Base-by-base conservation (phyloP, 371 early-diverging fungal species). In the Rhizomucor pusillus region DNA sequence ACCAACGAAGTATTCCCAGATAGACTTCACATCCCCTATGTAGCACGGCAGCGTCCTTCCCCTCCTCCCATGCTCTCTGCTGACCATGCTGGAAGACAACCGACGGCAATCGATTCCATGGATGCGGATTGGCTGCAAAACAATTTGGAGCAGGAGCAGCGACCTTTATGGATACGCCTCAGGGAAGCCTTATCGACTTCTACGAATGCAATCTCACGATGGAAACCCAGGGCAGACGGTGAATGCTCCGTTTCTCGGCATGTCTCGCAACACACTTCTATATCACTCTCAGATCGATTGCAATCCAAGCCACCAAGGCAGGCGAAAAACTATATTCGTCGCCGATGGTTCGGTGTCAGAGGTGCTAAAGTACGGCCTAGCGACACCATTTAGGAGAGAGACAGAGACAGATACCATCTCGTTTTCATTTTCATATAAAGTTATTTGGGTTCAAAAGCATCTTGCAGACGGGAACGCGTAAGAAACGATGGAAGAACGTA, bases 391-490 rank as follows among this genome's bases (percentile, higher is more conserved):
- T 29, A 29, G 29, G 29, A 29, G 7, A 7, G 35, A 37, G 35
- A 50, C 33, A 35, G 0, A 45, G 43, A 43, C 5, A 29, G 29
- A 29, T 29, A 29, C 7, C 29, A 29, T 29, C 10, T 41, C n/a
- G 16, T 57, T 52, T 16, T 36, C 29, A 35, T 47, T 56, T 52
- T 52, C 43, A 45, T 51, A 19, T 51, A 19, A 29, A 29, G 7
- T 29, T 29, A 29, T 29, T 29, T 29, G 3, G 29, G 7, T 29
- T 3, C 29, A 29, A 29, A 29, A 37, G 64, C 68, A 75, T 75
- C 75, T 75, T 62, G 75, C 66, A 66, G 71, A 75, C 71, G 71
- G 71, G 71, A 68, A 68, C 71, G 71, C 68, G 75, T 69, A 69
- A 62, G 67, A 59, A 65, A 69, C 70, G 65, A 67, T 58, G 40